A percentile compares a stretch with the other conserved stretches of the same genome.
Evolutionary conservation across 306 rosid species (phyloP).

Genomic region (Sophora flavescens): DNA sequence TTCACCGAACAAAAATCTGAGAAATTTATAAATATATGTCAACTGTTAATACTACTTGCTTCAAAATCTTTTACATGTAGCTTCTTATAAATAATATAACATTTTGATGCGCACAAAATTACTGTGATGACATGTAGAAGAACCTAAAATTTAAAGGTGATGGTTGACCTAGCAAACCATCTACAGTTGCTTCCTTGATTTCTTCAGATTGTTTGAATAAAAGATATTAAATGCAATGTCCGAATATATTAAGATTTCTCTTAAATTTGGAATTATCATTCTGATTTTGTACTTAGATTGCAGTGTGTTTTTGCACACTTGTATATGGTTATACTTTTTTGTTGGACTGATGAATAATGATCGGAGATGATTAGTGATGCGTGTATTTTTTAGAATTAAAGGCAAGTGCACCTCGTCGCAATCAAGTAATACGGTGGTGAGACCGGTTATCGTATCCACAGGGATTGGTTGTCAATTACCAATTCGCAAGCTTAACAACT

Average conservation of each 20-base stretch:
- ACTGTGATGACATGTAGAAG: neutral
- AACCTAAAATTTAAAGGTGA: neutral
- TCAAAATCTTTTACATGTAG: neutral
- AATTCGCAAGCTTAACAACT: too few relatives aligned
- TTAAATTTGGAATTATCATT: neutral
- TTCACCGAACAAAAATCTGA: neutral
- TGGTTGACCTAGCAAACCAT: neutral
- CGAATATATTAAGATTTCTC: neutral
- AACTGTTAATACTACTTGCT: neutral
- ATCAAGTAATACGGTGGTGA: too few relatives aligned
- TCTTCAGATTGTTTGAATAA: too few relatives aligned
- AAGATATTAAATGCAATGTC: neutral
- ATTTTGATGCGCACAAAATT: neutral
- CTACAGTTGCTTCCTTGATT: neutral
- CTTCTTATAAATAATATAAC: neutral
- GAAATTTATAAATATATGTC: too few relatives aligned
- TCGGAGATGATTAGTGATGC: constrained; percentile 51
- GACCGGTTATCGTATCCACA: too few relatives aligned
- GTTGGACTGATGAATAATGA: constrained; percentile 37
- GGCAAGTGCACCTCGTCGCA: too few relatives aligned
- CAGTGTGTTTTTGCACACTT: neutral
- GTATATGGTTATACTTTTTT: neutral
- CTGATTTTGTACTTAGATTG: neutral
- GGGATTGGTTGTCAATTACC: too few relatives aligned
- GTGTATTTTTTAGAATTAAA: too few relatives aligned